Percentiles rank a stretch among this genome's conserved stretches.
Conservation (phyloP, 2,329 filamentous ascomycete species). For the Coniochaeta hoffmannii region DNA sequence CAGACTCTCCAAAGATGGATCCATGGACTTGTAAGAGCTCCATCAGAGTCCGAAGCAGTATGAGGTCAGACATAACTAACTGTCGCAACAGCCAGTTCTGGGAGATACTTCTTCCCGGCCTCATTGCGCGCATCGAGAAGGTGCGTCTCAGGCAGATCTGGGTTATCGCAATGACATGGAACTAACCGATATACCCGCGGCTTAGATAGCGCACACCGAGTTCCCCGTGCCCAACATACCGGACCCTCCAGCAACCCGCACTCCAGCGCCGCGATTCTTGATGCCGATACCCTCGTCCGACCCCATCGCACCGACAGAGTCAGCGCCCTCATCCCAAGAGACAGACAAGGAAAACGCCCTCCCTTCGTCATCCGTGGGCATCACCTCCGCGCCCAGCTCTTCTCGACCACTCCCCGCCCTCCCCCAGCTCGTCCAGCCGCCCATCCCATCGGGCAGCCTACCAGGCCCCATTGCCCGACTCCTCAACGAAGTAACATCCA, state of each 20-base stretch:
- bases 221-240: slow-evolving; percentile 64
- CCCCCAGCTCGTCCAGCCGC: slow-evolving; percentile 2
- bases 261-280: slow-evolving; percentile 33
- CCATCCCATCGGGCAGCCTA: slow-evolving; percentile 32
- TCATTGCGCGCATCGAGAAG: slow-evolving; percentile 62
- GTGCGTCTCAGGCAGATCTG: slow-evolving; percentile 21
- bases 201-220: slow-evolving; percentile 64
- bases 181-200: background rate
- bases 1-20: slow-evolving; percentile 40
- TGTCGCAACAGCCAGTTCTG: slow-evolving; percentile 51
- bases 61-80: background rate
- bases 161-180: background rate
- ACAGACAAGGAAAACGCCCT: slow-evolving; percentile 64
- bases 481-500: slow-evolving; percentile 50
- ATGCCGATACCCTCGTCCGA: slow-evolving; percentile 38
- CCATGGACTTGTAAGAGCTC: slow-evolving; percentile 46
- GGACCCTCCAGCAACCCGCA: slow-evolving; percentile 30
- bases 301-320: slow-evolving; percentile 32
- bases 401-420: slow-evolving; percentile 23
- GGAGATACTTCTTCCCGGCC: slow-evolving; percentile 56
- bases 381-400: slow-evolving; percentile 24
- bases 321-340: slow-evolving; percentile 41
- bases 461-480: slow-evolving; percentile 58
- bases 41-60: slow-evolving; percentile 6
- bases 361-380: slow-evolving; percentile 23